Evolutionary conservation across 1,284 basidiomycete species (phyloP).

Genomic region (Stereum hirsutum): DNA sequence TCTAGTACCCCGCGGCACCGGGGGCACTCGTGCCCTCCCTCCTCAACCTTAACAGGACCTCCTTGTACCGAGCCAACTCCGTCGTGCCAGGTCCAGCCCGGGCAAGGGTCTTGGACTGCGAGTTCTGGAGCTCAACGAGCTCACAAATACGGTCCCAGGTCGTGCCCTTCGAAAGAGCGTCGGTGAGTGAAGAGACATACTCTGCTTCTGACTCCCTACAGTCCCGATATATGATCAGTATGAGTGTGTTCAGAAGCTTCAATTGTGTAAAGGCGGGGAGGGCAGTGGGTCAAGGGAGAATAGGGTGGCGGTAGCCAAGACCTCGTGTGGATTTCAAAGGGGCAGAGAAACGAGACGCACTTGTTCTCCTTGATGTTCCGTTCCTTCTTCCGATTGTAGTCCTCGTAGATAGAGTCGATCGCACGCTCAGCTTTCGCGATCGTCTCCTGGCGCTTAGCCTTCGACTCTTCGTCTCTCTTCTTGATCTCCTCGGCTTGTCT

Average conservation of each 20-base stretch:
- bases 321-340: too few species aligned
- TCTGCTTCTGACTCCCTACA: slow-evolving; percentile 81
- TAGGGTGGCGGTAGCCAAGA: too few species aligned
- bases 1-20: slow-evolving; percentile 84
- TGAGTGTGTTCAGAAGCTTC: neutral
- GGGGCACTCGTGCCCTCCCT: slow-evolving; percentile 87
- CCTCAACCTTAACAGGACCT: slow-evolving; percentile 78
- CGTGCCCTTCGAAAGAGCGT: slow-evolving; percentile 82
- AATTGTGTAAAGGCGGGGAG: neutral
- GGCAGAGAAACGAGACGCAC: slow-evolving; percentile 37
- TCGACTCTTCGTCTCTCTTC: slow-evolving; percentile 70
- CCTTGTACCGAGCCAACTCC: slow-evolving; percentile 87
- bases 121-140: slow-evolving; percentile 86
- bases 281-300: slow-evolving; percentile 3
- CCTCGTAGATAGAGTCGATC: slow-evolving; percentile 95
- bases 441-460: slow-evolving; percentile 77
- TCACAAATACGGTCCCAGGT: slow-evolving; percentile 95
- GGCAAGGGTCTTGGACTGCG: slow-evolving; percentile 92
- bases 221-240: too few species aligned
- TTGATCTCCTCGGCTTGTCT: slow-evolving; percentile 83
- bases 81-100: slow-evolving; percentile 82
- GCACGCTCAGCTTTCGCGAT: slow-evolving; percentile 84
- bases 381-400: slow-evolving; percentile 90
- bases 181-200: slow-evolving; percentile 67
- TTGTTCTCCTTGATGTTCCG: slow-evolving; percentile 94